These are phyloP conservation scores for Ulmus americana DNA, from an alignment of 331 rosid genomes.

Conservation along the genomic window DNA sequence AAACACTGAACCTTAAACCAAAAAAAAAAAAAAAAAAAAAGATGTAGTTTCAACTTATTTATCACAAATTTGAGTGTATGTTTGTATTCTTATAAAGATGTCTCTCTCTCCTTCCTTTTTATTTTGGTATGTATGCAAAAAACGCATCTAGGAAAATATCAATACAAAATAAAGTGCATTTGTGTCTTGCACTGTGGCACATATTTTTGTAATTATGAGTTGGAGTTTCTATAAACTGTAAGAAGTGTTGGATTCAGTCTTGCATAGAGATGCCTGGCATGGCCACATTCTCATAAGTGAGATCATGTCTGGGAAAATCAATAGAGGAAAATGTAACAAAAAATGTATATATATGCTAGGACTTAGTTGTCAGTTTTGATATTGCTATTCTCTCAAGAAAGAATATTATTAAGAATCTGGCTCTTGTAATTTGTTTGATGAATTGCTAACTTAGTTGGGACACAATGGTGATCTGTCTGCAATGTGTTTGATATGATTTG, in stretches of 20 bases:
- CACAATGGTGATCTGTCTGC: constrained; percentile 13
- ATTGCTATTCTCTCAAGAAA: not conserved
- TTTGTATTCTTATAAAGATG: no score
- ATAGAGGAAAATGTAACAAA: not conserved
- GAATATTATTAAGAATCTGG: not conserved
- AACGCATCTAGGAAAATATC: no score
- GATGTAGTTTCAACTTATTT: no score
- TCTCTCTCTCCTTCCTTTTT: no score
- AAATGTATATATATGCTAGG: not conserved
- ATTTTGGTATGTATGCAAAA: no score
- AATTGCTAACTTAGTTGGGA: not conserved
- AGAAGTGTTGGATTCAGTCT: not conserved
- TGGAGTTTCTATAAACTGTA: not conserved
- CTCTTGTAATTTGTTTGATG: not conserved
- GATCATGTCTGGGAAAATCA: not conserved
- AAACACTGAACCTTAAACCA: no score
- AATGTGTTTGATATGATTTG: constrained; percentile 20
- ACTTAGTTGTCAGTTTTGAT: constrained; percentile 3
- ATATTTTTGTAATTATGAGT: not conserved
- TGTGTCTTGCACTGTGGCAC: not conserved
- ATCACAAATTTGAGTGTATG: no score
- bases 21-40: no score
- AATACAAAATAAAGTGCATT: no score
- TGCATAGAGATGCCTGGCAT: not conserved
- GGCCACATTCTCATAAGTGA: not conserved